A percentile compares a stretch with the other conserved stretches of the same genome.
phyloP scores from a whole-genome alignment of 331 rosid genomes.

The Pyracantha coccinea region DNA sequence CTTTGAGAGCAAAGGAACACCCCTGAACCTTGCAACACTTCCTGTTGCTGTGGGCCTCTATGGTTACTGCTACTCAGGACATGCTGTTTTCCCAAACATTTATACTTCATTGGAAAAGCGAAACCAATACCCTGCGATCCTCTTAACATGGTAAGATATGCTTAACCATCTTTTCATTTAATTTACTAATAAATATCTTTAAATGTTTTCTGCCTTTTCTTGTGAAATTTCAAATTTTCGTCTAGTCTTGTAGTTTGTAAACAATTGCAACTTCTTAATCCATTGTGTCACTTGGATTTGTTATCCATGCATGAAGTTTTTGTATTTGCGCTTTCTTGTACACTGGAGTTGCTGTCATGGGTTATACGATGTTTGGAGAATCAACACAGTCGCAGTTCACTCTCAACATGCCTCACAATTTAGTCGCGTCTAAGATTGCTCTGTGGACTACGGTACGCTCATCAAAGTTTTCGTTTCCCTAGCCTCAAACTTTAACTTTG shows the following conservation, averaged over 20 bases:
- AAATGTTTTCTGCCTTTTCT: not conserved
- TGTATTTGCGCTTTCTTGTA: slow-evolving; percentile 59
- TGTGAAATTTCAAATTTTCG: not conserved
- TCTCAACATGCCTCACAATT: slow-evolving; percentile 77
- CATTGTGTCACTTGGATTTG: not conserved
- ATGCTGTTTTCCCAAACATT: slow-evolving; percentile 92
- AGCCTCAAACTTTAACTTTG: not conserved
- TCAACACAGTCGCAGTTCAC: slow-evolving; percentile 76
- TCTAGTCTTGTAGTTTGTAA: not conserved
- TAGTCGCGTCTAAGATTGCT: slow-evolving; percentile 87
- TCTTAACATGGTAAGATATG: slow-evolving; percentile 62
- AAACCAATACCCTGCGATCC: slow-evolving; percentile 61
- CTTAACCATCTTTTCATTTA: not conserved
- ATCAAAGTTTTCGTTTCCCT: not conserved
- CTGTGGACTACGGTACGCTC: slow-evolving; percentile 90
- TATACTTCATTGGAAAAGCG: slow-evolving; percentile 84
- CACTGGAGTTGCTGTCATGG: slow-evolving; percentile 83
- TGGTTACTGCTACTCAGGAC: slow-evolving; percentile 96
- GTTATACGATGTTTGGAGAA: slow-evolving; percentile 95
- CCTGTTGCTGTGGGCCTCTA: slow-evolving; percentile 92
- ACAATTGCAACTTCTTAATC: not conserved
- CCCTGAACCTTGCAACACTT: slow-evolving; percentile 61
- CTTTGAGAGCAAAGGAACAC: slow-evolving; percentile 56
- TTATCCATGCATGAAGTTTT: slow-evolving; percentile 41
- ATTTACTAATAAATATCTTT: not conserved